phyloP scores from a whole-genome alignment of 179 eudicot species.

The Spinacia oleracea region DNA sequence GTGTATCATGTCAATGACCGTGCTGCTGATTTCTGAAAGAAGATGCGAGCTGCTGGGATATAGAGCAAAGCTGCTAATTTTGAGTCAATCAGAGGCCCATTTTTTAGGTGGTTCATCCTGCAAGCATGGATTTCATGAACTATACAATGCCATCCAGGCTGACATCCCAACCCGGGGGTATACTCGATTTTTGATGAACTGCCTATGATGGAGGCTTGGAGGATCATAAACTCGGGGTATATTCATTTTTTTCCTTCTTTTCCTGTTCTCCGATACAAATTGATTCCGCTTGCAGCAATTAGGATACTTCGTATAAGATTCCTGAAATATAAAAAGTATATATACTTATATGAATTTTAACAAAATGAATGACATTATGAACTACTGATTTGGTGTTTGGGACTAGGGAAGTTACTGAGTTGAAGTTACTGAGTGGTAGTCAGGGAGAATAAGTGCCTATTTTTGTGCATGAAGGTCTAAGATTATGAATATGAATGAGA shows the following conservation, averaged over 20 bases:
- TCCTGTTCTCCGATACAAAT: not conserved
- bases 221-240: not conserved
- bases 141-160: not conserved
- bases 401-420: not conserved
- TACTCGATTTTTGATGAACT: too few relatives aligned
- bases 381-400: not conserved
- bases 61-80: not conserved
- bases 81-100: not conserved
- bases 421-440: not conserved
- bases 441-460: not conserved
- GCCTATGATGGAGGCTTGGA: conserved; percentile 1
- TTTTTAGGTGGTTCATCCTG: not conserved
- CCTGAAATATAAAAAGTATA: not conserved
- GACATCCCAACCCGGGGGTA: not conserved
- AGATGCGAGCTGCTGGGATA: not conserved
- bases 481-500: not conserved
- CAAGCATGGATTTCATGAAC: not conserved
- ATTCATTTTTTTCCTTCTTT: not conserved
- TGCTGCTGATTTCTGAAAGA: not conserved
- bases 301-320: not conserved
- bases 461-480: not conserved
- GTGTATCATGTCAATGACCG: not conserved
- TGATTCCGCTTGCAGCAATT: not conserved
- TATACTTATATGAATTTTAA: not conserved
- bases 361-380: not conserved